phyloP scores from a whole-genome alignment of 768 basidiomycete species.

The Naganishia antarctica region DNA sequence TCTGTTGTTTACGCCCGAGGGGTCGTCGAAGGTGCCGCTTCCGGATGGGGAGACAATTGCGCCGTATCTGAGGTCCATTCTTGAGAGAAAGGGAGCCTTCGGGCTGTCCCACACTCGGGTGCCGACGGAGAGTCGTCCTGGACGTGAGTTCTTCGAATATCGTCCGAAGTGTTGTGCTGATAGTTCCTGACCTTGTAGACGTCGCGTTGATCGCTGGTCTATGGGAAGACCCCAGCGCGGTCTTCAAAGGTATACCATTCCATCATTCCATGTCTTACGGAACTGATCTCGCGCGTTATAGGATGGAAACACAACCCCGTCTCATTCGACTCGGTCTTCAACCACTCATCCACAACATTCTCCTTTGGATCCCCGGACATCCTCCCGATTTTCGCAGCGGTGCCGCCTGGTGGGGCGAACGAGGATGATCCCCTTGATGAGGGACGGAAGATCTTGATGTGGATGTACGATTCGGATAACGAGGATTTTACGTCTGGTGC shows the following conservation, averaged over 20 bases:
- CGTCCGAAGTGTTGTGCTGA: background rate
- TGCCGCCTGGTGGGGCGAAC: slow-evolving; percentile 52
- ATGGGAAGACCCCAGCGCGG: slow-evolving; percentile 25
- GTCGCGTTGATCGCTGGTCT: slow-evolving; percentile 70
- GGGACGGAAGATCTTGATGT: slow-evolving; percentile 61
- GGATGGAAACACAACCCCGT: slow-evolving; percentile 67
- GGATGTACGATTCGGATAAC: slow-evolving; percentile 69
- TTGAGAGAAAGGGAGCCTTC: slow-evolving; percentile 65
- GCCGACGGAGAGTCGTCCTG: slow-evolving; percentile 81
- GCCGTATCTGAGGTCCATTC: slow-evolving; percentile 67
- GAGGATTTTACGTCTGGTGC: slow-evolving; percentile 83
- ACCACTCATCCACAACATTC: slow-evolving; percentile 69
- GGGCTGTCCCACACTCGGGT: slow-evolving; percentile 81
- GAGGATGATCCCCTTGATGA: slow-evolving; percentile 24
- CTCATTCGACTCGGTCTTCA: slow-evolving; percentile 83
- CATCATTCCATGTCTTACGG: background rate
- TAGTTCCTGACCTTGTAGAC: slow-evolving; percentile 40
- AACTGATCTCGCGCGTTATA: slow-evolving; percentile 42
- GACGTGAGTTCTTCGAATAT: slow-evolving; percentile 49
- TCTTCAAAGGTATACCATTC: slow-evolving; percentile 22
- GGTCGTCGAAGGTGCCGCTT: slow-evolving; percentile 54
- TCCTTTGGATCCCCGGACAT: slow-evolving; percentile 87
- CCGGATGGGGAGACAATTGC: slow-evolving; percentile 57
- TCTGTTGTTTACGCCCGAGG: slow-evolving; percentile 56
- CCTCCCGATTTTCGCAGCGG: slow-evolving; percentile 74